Base-by-base conservation (phyloP, 345 rosid genomes). In the Linum usitatissimum region DNA sequence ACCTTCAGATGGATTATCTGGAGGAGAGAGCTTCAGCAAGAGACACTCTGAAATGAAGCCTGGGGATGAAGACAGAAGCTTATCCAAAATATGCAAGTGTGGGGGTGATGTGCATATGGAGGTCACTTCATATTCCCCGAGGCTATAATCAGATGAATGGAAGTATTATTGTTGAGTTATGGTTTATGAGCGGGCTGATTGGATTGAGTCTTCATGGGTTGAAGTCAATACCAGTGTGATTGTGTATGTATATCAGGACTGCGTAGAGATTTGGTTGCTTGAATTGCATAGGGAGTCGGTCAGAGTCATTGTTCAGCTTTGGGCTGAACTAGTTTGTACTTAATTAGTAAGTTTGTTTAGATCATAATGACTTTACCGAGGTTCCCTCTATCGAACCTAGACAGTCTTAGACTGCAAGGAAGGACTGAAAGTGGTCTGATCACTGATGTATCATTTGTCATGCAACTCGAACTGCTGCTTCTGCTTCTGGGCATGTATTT, bases 321-420 rank as follows among this genome's bases (percentile, higher is more conserved):
- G 83, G 87, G 93, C 89, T 84, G 92, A 85, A 83, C 79, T 34
- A 34, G 6, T 23, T 71, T 64, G 71, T 76, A 71, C 23, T 66
- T 64, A 71, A 53, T 70, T 70, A 61, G 60, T 59, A 7, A 57
- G 59, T 66, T 61, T 55, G n/a, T 9, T 6, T 61, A 23, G 28
- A 23, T 23, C 28, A 23, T 23, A 23, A 23, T 23, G 28, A 23
- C 28, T 23, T 23, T 23, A 23, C 28, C 28, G 28, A 23, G 28
- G 28, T 23, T 23, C 28, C 28, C 28, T 23, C 28, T 23, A 2
- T 23, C 28, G 1, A 23, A 23, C 28, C 28, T 23, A 0, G 28
- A 23, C 28, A 23, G 28, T 23, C 28, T 23, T 0, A 23, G 28
- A 23, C 28, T 23, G 28, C 28, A 23, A 23, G 28, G 28, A 23